Evolutionary conservation across 306 rosid species (phyloP), one percentile per base, ranked within the genome.

Genomic region (Benincasa hispida): DNA sequence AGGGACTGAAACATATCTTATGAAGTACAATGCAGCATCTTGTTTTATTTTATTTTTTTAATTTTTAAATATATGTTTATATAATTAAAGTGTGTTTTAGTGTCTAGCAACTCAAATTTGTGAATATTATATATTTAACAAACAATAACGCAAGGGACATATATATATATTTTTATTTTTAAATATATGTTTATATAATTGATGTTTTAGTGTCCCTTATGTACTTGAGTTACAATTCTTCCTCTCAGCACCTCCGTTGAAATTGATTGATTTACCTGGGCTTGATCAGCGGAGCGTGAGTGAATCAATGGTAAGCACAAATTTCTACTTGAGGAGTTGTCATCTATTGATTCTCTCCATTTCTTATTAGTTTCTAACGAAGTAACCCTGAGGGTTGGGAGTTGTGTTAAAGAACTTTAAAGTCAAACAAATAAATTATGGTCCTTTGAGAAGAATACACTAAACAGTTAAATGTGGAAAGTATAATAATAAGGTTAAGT

Each of bases 261-360:
- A 90, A 79, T 86, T 94, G 89, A 80, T 94, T 79, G 99, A 94
- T 90, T 89, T 94, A 81, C 99, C 99, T 41, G 99, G 99, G 79
- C 85, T 94, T 78, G 99, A 92, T 86, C 97, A 92, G 83, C 93
- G 97, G 83, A 88, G 78, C 69, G 77, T 85, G 87, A 97, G 88
- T 87, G 99, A 89, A 18, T 94, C 97, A 7, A 62, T 88, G 88
- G 99, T 92, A 88, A 85, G 86, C 77, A 68, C 28, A 78, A 79
- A n/a, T 76, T 73, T 65, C 76, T 22, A 45, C 53, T 62, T 37
- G 59, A 32, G 59, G 60, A 66, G 62, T 76, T 45, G 59, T 53
- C 51, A 75, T 83, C 17, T 76, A 50, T 30, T 63, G 61, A 72
- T 73, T 34, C 24, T 39, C 62, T 74, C 39, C 65, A 28, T 39